Percentiles rank a stretch among this genome's conserved stretches.
Evolutionary conservation across 257 asterid species (phyloP).

Genomic region (Solanum gandarillasii): DNA sequence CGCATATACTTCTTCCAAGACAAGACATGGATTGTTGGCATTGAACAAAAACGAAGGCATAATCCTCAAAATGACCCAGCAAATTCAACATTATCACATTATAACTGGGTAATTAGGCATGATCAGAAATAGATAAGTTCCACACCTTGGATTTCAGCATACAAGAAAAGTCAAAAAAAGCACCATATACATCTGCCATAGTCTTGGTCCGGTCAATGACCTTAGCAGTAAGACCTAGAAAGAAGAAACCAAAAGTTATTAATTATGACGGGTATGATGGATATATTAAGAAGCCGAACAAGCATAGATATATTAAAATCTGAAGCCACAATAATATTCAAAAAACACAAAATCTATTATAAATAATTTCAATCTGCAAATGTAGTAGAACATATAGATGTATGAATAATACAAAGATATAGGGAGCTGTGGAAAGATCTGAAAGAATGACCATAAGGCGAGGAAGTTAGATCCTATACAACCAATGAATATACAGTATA

Average conservation of each 20-base stretch:
- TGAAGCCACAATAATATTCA: not conserved
- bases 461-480: not conserved
- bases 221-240: conserved; percentile 89
- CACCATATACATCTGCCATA: conserved; percentile 84
- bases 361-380: not conserved
- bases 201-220: conserved; percentile 65
- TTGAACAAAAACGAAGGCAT: not conserved
- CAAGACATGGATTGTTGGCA: not conserved
- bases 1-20: not conserved
- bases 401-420: not conserved
- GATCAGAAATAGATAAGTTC: not conserved
- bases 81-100: not conserved
- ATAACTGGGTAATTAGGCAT: not conserved
- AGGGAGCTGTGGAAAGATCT: not conserved
- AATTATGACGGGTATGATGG: not conserved
- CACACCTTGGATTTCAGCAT: conserved; percentile 85
- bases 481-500: not conserved
- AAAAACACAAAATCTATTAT: not conserved
- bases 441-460: not conserved
- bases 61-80: not conserved
- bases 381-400: not conserved
- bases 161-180: conserved; percentile 77
- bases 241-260: not conserved
- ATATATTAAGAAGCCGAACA: not conserved
- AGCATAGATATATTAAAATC: not conserved